Evolutionary conservation across 306 rosid genomes (phyloP).

Genomic region (Corylus heterophylla): DNA sequence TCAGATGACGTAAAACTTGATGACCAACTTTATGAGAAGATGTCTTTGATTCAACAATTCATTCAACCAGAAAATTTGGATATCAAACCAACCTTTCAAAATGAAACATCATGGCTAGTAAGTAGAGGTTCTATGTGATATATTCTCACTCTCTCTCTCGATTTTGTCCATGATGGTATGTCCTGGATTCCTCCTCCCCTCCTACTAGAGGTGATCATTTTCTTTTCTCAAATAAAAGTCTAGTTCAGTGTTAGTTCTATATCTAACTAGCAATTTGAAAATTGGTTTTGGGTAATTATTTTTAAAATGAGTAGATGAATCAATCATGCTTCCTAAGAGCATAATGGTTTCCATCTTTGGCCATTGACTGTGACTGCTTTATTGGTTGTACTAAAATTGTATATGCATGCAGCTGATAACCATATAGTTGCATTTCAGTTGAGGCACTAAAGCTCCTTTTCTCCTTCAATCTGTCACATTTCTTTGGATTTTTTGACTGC

Average conservation of each 20-base stretch:
- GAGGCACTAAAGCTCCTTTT: not conserved
- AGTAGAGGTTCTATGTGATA: constrained; percentile 36
- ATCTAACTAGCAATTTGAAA: not conserved
- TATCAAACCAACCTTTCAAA: constrained; percentile 74
- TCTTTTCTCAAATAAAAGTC: not conserved
- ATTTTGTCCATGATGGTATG: not conserved
- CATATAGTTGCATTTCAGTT: not conserved
- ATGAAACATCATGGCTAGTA: constrained; percentile 98
- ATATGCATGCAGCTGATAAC: not conserved
- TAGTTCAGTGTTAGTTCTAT: not conserved
- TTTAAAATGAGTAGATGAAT: not conserved
- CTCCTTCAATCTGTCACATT: not conserved
- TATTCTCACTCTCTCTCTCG: not conserved
- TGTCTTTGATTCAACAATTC: constrained; percentile 87
- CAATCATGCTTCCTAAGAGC: not conserved
- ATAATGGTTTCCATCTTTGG: not conserved
- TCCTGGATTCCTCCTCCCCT: not conserved
- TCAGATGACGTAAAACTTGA: constrained; percentile 85
- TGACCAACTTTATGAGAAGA: constrained; percentile 76
- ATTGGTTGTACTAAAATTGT: not conserved
- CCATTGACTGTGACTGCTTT: not conserved
- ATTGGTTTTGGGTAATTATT: not conserved
- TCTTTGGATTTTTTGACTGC: not conserved
- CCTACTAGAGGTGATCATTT: not conserved
- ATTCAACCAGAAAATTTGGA: constrained; percentile 93